A percentile compares a stretch with the other conserved stretches of the same genome.
Conservation (phyloP, 495 filamentous ascomycete species). For the Daldinia bambusicola region DNA sequence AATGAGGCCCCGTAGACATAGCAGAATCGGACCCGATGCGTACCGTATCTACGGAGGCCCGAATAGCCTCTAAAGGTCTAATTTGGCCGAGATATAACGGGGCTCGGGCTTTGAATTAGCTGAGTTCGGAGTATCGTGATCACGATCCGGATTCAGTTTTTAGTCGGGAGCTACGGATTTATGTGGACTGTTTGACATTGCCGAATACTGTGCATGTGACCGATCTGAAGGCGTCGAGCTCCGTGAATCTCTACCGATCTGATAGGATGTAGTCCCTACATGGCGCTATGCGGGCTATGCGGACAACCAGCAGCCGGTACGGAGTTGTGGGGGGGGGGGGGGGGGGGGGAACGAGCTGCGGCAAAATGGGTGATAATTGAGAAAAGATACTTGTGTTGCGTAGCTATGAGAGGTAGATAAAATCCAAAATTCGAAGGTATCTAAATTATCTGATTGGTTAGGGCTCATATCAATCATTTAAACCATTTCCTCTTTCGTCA, state of each 20-base stretch:
- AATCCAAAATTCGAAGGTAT: constrained; percentile 10
- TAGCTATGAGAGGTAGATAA: constrained; percentile 7
- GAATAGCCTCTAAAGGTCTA: not conserved
- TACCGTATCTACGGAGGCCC: not conserved
- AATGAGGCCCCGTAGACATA: not conserved
- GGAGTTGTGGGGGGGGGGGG: constrained; percentile 12
- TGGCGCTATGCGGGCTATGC: constrained; percentile 4
- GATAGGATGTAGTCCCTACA: constrained; percentile 10
- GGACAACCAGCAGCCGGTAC: not conserved
- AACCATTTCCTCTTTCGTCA: constrained; percentile 32
- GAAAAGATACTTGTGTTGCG: constrained; percentile 1
- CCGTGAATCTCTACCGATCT: constrained; percentile 11
- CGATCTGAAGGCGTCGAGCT: constrained; percentile 3
- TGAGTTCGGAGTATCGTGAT: constrained; percentile 6
- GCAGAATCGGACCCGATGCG: not conserved
- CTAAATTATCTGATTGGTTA: constrained; percentile 41
- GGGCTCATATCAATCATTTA: not conserved
- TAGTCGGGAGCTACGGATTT: constrained; percentile 12
- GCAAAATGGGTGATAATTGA: constrained; percentile 16
- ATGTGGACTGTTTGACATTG: not conserved
- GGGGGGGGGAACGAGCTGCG: not conserved
- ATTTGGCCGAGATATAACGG: not conserved
- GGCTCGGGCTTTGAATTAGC: not conserved
- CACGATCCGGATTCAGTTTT: constrained; percentile 3
- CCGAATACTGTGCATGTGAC: constrained; percentile 4